Conservation (phyloP, 2,329 filamentous ascomycete species). For the Fusarium tupiense region DNA sequence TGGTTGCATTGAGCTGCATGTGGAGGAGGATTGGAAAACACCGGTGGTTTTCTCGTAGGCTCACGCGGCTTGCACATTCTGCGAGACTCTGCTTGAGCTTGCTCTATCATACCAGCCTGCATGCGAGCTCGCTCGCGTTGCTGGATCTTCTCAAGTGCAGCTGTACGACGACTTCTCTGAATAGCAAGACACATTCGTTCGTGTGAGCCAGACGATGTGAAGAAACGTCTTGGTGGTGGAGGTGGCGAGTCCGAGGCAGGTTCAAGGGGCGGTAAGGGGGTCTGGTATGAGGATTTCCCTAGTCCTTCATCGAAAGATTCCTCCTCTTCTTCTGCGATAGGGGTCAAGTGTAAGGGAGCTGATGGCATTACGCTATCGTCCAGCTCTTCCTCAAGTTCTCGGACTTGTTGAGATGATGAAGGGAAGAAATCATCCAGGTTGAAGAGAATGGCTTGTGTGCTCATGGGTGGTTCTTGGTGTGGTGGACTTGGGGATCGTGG, state of each 20-base stretch:
- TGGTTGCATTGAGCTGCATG: not conserved
- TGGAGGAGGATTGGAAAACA: not conserved
- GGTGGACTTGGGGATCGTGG: constrained; percentile 27
- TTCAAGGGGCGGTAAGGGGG: constrained; percentile 22
- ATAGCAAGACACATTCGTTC: constrained; percentile 49
- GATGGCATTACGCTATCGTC: constrained; percentile 5
- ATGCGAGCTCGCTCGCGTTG: constrained; percentile 38
- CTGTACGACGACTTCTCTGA: constrained; percentile 49
- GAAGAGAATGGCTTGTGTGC: constrained; percentile 64
- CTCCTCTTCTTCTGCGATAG: constrained; percentile 24
- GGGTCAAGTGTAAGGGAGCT: not conserved
- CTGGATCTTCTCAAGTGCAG: constrained; percentile 45
- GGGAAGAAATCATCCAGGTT: constrained; percentile 65
- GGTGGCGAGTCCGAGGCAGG: constrained; percentile 13
- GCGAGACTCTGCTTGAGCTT: constrained; percentile 20
- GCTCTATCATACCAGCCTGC: constrained; percentile 30
- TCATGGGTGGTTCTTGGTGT: constrained; percentile 47
- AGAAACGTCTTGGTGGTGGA: constrained; percentile 45
- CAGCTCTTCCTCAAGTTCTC: constrained; percentile 59
- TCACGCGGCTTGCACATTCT: not conserved
- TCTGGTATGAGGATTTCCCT: constrained; percentile 10
- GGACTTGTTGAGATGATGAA: constrained; percentile 64
- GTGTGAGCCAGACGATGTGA: constrained; percentile 50
- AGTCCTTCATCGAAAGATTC: constrained; percentile 26
- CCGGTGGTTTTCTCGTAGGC: not conserved